Evolutionary conservation across 768 basidiomycete species (phyloP).

Genomic region (Lentinula detonsa): DNA sequence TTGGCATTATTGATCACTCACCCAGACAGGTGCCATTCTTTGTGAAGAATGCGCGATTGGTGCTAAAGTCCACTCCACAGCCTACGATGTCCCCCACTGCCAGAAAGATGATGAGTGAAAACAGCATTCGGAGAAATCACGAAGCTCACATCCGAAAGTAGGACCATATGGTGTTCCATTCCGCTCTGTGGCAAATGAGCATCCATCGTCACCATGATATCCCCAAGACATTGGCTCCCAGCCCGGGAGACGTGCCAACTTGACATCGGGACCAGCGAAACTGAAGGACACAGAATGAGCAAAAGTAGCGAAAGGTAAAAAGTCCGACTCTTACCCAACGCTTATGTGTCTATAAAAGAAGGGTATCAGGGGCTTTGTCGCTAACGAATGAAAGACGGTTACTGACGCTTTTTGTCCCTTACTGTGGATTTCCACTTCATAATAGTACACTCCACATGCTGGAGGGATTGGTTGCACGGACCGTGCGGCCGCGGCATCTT

Average conservation of each 20-base stretch:
- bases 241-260: conserved; percentile 73
- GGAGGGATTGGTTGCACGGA: conserved; percentile 74
- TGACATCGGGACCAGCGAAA: conserved; percentile 61
- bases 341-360: conserved; percentile 58
- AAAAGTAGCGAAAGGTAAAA: not conserved
- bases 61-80: conserved; percentile 88
- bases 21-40: conserved; percentile 78
- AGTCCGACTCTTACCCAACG: conserved; percentile 52
- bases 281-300: conserved; percentile 27
- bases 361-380: conserved; percentile 11
- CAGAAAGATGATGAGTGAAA: conserved; percentile 8
- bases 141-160: conserved; percentile 67
- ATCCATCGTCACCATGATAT: conserved; percentile 89
- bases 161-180: conserved; percentile 71
- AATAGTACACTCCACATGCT: conserved; percentile 91
- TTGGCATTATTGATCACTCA: conserved; percentile 17
- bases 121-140: not conserved
- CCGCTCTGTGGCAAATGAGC: conserved; percentile 67
- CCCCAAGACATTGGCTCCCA: conserved; percentile 88
- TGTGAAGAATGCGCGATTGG: conserved; percentile 79
- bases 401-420: conserved; percentile 78
- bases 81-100: conserved; percentile 85
- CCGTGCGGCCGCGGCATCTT: conserved; percentile 81
- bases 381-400: not conserved
- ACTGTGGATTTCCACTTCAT: conserved; percentile 80